Evolutionary conservation across 768 basidiomycete genomes (phyloP), one percentile per base, ranked within the genome.

Genomic region (Tulasnella sp.): DNA sequence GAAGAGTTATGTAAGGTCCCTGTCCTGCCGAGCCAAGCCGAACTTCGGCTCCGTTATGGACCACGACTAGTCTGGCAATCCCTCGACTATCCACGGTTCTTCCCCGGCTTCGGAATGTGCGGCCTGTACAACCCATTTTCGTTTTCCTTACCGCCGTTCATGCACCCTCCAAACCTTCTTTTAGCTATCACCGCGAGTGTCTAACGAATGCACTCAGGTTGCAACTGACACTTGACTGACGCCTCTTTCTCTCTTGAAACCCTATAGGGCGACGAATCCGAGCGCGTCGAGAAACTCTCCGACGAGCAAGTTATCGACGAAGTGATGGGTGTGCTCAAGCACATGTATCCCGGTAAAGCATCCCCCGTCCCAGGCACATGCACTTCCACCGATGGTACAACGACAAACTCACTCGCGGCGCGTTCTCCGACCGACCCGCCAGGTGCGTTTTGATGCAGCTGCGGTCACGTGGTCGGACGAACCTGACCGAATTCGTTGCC

Each of bases 11-110:
- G n/a, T n/a, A n/a, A n/a, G n/a, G n/a, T n/a, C n/a, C n/a, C n/a
- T n/a, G n/a, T n/a, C n/a, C n/a, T n/a, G n/a, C n/a, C n/a, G n/a
- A n/a, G n/a, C n/a, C n/a, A n/a, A n/a, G n/a, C n/a, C n/a, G n/a
- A n/a, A n/a, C n/a, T n/a, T n/a, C n/a, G n/a, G n/a, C n/a, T n/a
- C n/a, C n/a, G n/a, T n/a, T n/a, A n/a, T n/a, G n/a, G n/a, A n/a
- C n/a, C n/a, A n/a, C n/a, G n/a, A n/a, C 89, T 90, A 0, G 87
- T 91, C 7, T 91, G 91, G 91, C 91, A 91, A 81, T 89, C 86
- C 80, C 82, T 91, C 70, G 91, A 92, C 81, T 86, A 89, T 76
- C 79, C 83, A 0, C 85, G 86, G 70, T 92, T 91, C 82, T 85
- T 91, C 75, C 89, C 89, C 20, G 90, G 88, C 5, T 91, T 89